A percentile compares a stretch with the other conserved stretches of the same genome.
These are phyloP conservation scores for Lipomyces yamanashiensis DNA, from an alignment of 805 yeast species.

Conservation along the genomic window DNA sequence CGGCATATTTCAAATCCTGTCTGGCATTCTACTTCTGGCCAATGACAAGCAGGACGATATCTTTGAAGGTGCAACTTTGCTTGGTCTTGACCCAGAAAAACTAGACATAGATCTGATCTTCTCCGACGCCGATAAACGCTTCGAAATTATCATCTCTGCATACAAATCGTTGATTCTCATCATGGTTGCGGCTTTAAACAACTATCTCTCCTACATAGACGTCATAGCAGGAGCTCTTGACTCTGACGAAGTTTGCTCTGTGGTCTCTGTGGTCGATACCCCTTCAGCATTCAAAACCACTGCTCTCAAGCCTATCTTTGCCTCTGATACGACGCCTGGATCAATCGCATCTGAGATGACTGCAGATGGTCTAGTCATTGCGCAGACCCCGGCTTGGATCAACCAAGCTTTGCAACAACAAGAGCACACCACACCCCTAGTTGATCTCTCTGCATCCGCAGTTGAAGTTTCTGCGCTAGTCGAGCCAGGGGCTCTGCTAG, in stretches of 20 bases:
- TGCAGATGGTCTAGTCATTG: slow-evolving; percentile 46
- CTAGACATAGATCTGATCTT: slow-evolving; percentile 37
- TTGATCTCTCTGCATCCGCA: slow-evolving; percentile 16
- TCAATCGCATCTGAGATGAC: slow-evolving; percentile 46
- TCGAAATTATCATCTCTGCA: slow-evolving; percentile 45
- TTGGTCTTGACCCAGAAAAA: slow-evolving; percentile 46
- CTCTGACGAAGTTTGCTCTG: slow-evolving; percentile 44
- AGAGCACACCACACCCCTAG: slow-evolving; percentile 17
- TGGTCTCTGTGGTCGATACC: slow-evolving; percentile 47
- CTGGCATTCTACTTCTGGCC: slow-evolving; percentile 49
- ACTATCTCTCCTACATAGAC: slow-evolving; percentile 42
- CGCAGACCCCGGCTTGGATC: slow-evolving; percentile 41
- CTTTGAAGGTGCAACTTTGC: slow-evolving; percentile 50
- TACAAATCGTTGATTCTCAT: slow-evolving; percentile 45
- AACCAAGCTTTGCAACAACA: slow-evolving; percentile 27
- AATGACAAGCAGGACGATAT: slow-evolving; percentile 44
- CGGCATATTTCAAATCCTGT: slow-evolving; percentile 45
- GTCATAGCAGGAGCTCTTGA: slow-evolving; percentile 37
- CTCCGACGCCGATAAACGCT: slow-evolving; percentile 12
- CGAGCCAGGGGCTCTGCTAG: slow-evolving; percentile 23
- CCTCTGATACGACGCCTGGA: slow-evolving; percentile 44
- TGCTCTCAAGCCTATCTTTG: slow-evolving; percentile 44
- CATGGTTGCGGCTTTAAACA: slow-evolving; percentile 46
- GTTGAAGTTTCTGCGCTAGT: slow-evolving; percentile 25
- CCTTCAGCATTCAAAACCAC: slow-evolving; percentile 38